Conservation (phyloP, 2,329 filamentous ascomycete genomes). For the Colletotrichum brevisporum region DNA sequence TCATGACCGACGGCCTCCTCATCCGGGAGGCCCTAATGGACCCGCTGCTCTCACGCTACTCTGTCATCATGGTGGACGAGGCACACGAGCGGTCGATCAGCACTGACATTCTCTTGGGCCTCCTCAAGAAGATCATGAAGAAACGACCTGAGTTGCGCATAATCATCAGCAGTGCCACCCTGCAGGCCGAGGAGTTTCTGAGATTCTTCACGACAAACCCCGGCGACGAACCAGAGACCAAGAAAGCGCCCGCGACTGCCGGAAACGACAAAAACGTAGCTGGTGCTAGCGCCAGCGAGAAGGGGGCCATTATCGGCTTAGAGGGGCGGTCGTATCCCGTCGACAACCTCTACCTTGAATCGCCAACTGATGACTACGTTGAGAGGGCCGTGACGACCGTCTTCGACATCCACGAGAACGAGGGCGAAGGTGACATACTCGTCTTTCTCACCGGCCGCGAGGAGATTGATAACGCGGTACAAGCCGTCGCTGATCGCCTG, state of each 20-base stretch:
- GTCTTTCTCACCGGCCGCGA: conserved; percentile 94
- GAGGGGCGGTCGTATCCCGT: conserved; percentile 92
- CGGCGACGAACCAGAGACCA: conserved; percentile 48
- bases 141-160: conserved; percentile 86
- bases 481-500: conserved; percentile 68
- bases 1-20: conserved; percentile 92
- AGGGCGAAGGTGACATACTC: conserved; percentile 87
- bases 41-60: conserved; percentile 90
- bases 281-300: conserved; percentile 45
- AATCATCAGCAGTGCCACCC: conserved; percentile 92
- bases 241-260: background rate
- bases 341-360: conserved; percentile 84
- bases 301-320: conserved; percentile 78
- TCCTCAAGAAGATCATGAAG: conserved; percentile 91
- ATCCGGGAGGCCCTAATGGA: conserved; percentile 94
- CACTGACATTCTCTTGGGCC: conserved; percentile 89
- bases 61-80: conserved; percentile 97
- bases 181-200: conserved; percentile 90
- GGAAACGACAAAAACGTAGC: conserved; percentile 43
- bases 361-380: conserved; percentile 87
- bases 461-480: conserved; percentile 88
- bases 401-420: conserved; percentile 87
- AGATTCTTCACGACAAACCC: conserved; percentile 74
- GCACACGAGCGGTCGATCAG: conserved; percentile 95
- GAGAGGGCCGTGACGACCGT: conserved; percentile 86